phyloP scores from a whole-genome alignment of 2,329 filamentous ascomycete genomes.

The Diaporthe australafricana region DNA sequence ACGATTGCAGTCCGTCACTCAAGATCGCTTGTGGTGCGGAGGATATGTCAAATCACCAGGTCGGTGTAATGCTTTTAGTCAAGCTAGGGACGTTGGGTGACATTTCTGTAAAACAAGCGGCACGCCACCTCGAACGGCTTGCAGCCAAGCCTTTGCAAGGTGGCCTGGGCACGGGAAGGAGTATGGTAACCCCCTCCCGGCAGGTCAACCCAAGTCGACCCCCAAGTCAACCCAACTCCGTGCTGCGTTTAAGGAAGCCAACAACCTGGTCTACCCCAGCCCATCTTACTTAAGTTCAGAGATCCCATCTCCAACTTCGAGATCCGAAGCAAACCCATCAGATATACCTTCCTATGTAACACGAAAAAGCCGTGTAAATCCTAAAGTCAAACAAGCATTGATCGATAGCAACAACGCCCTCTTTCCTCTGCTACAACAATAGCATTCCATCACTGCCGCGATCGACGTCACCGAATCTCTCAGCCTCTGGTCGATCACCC shows the following conservation, averaged over 20 bases:
- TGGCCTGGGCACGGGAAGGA: conserved; percentile 5
- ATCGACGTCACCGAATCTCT: conserved; percentile 6
- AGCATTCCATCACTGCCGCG: neutral
- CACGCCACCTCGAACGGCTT: conserved; percentile 1
- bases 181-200: conserved; percentile 13
- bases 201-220: neutral
- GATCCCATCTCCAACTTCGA: neutral
- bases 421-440: neutral
- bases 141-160: conserved; percentile 15
- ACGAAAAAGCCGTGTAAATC: neutral
- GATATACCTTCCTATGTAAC: neutral
- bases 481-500: neutral
- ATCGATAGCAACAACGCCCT: neutral
- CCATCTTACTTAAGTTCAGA: neutral
- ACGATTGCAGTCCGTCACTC: neutral
- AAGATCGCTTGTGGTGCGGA: neutral
- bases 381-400: neutral
- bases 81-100: conserved; percentile 7
- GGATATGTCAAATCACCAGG: neutral
- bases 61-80: conserved; percentile 13
- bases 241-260: neutral
- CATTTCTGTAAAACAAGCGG: conserved; percentile 8
- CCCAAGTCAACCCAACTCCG: conserved; percentile 4
- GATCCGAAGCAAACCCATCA: neutral
- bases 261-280: neutral